Percentiles rank a stretch among this genome's conserved stretches.
Evolutionary conservation across 371 early-diverging fungal species (phyloP).

Genomic region (Mortierella sp.): DNA sequence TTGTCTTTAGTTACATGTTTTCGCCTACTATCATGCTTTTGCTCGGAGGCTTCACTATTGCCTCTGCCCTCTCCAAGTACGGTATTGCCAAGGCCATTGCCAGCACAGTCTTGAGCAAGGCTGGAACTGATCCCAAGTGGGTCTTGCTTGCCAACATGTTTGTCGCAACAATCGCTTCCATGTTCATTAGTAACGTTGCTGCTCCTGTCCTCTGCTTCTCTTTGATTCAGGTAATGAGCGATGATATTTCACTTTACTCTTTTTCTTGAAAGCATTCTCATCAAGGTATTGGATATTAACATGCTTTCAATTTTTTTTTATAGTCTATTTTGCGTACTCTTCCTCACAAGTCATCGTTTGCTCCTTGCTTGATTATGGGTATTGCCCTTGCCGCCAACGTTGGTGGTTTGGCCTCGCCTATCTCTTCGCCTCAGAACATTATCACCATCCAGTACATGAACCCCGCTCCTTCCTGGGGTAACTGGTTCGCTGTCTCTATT

Average conservation of each 20-base stretch:
- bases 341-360: conserved; percentile 75
- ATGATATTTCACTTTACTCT: neutral
- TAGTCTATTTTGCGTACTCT: conserved; percentile 84
- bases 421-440: conserved; percentile 85
- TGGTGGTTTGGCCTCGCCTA: conserved; percentile 91
- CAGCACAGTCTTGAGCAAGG: conserved; percentile 72
- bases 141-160: conserved; percentile 83
- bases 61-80: conserved; percentile 82
- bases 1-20: conserved; percentile 84
- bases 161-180: conserved; percentile 79
- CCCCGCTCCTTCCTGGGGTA: conserved; percentile 79
- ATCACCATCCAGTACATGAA: conserved; percentile 82
- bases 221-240: conserved; percentile 67
- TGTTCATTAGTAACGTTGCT: conserved; percentile 89
- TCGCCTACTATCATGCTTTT: conserved; percentile 88
- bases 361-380: conserved; percentile 80
- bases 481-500: conserved; percentile 74
- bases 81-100: conserved; percentile 82
- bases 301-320: neutral
- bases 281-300: neutral
- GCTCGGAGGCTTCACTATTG: conserved; percentile 86
- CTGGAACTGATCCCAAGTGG: conserved; percentile 74
- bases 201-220: conserved; percentile 90
- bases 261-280: neutral
- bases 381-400: conserved; percentile 88